Base-by-base conservation (phyloP, 176 grass and related monocot species). In the Ampelocalamus luodianensis region DNA sequence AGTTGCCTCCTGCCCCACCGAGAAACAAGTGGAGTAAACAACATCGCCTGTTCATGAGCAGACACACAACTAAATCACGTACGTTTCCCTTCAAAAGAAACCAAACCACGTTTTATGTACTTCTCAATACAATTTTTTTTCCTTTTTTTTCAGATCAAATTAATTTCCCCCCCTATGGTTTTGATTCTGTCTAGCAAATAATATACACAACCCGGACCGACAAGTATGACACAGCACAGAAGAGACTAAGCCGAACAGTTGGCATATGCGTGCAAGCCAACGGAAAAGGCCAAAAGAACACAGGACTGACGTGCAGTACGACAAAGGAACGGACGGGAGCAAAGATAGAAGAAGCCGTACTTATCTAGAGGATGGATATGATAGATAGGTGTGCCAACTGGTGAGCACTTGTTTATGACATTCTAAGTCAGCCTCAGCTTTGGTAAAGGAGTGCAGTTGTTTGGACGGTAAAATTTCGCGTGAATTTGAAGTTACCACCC, bases 381-480 rank as follows among this genome's bases (percentile, higher is more conserved):
- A 53, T 39, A 56, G 79, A 71, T 58, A 45, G 79, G 44, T 5
- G 18, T 5, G 67, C 49, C 79, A 58, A 70, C 79, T 4, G 3
- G n/a, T 39, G 29, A 40, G 11, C 34, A 54, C n/a, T 81, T 81
- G 79, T 81, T 81, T 81, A 51, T 54, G 34, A 55, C 48, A 5
- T 26, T 0, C 65, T 18, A 56, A 71, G 66, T 82, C 80, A 83
- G 46, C 22, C 20, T 3, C 14, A 20, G 37, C 37, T 10, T 17
- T 29, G 36, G 37, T n/a, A 20, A 20, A 60, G 26, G 5, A 18
- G 18, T 32, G 49, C 65, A 44, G 6, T 3, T 61, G 58, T 18
- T 53, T 39, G 49, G 18, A 36, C 7, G 4, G 24, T 20, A 43
- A 29, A 82, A 36, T 46, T 61, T 71, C 39, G 20, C 40, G 22